Base-by-base conservation (phyloP, 306 rosid genomes). In the Fragaria ananassa region DNA sequence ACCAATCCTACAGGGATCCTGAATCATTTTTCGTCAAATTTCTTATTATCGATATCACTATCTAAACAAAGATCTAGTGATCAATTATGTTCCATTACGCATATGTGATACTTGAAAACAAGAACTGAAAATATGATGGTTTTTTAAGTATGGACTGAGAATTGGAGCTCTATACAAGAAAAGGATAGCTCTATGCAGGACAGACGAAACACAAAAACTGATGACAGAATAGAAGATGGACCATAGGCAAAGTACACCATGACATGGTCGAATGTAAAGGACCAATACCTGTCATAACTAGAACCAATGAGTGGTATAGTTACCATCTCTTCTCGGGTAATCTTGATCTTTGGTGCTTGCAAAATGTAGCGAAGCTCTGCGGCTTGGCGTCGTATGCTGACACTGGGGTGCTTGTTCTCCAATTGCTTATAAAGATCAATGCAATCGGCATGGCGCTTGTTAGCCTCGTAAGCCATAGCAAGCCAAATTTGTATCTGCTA, bases 391-490 rank as follows among this genome's bases (percentile, higher is more conserved):
- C 92, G 81, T 76, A 95, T 95, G 87, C 88, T 92, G 73, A 86
- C 58, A 77, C 86, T 84, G 3, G 97, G 97, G 76, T 92, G 97
- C 18, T 75, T 78, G 78, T 56, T 87, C 87, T 95, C 98, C 80
- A 95, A 80, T 78, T 88, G 93, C 86, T 51, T 68, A 91, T 95
- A 95, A 5, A 95, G 88, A 44, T 86, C 93, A 78, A 95, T 95
- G 85, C 98, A 95, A 78, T 92, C 98, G 1, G 73, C 62, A 57
- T 92, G 98, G 75, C 98, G 96, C 70, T 88, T 86, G 56, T 92
- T 82, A 67, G 98, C 98, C 74, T 95, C 98, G 44, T 95, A 95
- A n/a, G 98, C 98, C 97, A 95, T 95, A 56, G 97, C 98, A 79
- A 95, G 88, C 97, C 98, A 95, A 81, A 95, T 95, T 81, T 92